phyloP scores from a whole-genome alignment of 1,139 yeast species.

The Kodamaea suecica region DNA sequence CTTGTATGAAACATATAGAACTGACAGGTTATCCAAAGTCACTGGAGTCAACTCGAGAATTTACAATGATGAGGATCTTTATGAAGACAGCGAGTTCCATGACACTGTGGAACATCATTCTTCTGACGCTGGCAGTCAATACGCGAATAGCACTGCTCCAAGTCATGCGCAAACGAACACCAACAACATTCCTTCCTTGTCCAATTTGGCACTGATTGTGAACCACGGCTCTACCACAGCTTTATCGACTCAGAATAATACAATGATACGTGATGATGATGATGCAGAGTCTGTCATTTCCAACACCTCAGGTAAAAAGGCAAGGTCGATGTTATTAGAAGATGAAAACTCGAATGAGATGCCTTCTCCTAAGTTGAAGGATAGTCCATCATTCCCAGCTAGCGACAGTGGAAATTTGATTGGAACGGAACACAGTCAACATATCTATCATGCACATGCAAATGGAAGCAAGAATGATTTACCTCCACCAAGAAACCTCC shows the following conservation, averaged over 20 bases:
- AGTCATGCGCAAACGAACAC: slow-evolving; percentile 10
- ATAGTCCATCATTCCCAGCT: slow-evolving; percentile 29
- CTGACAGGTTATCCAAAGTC: slow-evolving; percentile 67
- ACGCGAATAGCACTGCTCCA: slow-evolving; percentile 11
- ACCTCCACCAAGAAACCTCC: slow-evolving; percentile 34
- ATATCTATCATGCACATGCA: neutral
- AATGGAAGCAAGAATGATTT: slow-evolving; percentile 23
- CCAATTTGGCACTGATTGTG: slow-evolving; percentile 56
- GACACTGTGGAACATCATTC: slow-evolving; percentile 27
- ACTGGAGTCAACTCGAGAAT: slow-evolving; percentile 38
- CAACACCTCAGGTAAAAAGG: slow-evolving; percentile 22
- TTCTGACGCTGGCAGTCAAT: slow-evolving; percentile 8
- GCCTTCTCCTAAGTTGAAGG: slow-evolving; percentile 32
- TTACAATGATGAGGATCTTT: slow-evolving; percentile 23
- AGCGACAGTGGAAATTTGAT: neutral
- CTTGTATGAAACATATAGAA: slow-evolving; percentile 88
- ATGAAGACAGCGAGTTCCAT: slow-evolving; percentile 26
- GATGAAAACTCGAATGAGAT: slow-evolving; percentile 23
- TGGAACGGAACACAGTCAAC: slow-evolving; percentile 1
- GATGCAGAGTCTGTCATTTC: slow-evolving; percentile 26
- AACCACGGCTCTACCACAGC: slow-evolving; percentile 25
- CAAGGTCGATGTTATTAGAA: slow-evolving; percentile 35
- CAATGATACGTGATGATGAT: slow-evolving; percentile 8
- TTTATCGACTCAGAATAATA: slow-evolving; percentile 9
- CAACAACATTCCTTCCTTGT: slow-evolving; percentile 54